These are phyloP conservation scores for Veloboletus limbatus DNA, from an alignment of 1,284 basidiomycete genomes.

Conservation along the genomic window DNA sequence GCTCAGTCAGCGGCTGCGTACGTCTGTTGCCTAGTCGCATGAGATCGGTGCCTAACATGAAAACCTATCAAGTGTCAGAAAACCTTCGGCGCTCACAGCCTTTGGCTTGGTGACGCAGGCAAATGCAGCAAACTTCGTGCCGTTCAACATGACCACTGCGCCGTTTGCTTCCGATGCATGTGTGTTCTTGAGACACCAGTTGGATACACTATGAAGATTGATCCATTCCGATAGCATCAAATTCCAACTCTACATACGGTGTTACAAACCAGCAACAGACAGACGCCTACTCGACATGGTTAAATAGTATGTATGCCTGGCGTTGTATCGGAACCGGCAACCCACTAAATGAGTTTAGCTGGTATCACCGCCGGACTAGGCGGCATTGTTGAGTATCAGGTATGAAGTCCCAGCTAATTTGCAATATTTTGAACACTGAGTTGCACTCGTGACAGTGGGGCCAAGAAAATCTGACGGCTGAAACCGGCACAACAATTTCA, in stretches of 20 bases:
- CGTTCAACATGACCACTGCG: constrained; percentile 53
- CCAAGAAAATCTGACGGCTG: constrained; percentile 44
- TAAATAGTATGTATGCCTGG: constrained; percentile 38
- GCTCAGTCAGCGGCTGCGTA: constrained; percentile 44
- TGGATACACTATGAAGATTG: neutral
- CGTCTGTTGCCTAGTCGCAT: constrained; percentile 17
- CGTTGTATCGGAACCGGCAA: neutral
- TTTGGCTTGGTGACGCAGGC: constrained; percentile 63
- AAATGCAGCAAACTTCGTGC: constrained; percentile 52
- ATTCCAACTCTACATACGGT: constrained; percentile 36
- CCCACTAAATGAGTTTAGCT: constrained; percentile 31
- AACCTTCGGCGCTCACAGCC: constrained; percentile 52
- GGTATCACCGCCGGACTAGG: constrained; percentile 43
- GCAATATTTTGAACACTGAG: constrained; percentile 7
- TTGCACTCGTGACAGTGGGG: constrained; percentile 43
- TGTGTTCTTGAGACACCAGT: constrained; percentile 17
- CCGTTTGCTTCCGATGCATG: constrained; percentile 41
- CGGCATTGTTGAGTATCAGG: constrained; percentile 61
- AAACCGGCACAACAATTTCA: constrained; percentile 41
- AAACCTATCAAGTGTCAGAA: constrained; percentile 42
- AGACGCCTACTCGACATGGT: constrained; percentile 53
- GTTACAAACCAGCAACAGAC: constrained; percentile 51
- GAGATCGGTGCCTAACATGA: constrained; percentile 8
- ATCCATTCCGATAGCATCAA: constrained; percentile 11
- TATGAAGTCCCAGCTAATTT: constrained; percentile 19